Evolutionary conservation across 1,284 basidiomycete species (phyloP).

Genomic region (Apiotrichum veenhuisii): DNA sequence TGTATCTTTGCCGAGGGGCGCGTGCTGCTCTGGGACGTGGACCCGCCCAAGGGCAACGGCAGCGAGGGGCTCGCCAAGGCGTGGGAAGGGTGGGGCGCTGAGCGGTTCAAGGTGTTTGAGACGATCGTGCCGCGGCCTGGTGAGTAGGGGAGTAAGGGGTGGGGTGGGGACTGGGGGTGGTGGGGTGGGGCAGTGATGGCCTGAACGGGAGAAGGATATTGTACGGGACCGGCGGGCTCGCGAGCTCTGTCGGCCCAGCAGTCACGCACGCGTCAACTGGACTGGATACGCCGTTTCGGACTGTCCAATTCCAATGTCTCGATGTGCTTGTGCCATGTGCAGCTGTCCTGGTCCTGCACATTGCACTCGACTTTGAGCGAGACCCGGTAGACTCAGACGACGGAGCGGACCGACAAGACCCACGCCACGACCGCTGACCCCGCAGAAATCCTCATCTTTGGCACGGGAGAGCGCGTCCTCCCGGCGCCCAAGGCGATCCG

Average conservation of each 20-base stretch:
- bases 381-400: no score
- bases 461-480: constrained; percentile 71
- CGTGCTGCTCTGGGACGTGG: constrained; percentile 87
- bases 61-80: constrained; percentile 29
- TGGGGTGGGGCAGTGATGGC: neutral
- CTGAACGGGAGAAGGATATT: no score
- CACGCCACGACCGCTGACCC: neutral
- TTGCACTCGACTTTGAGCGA: no score
- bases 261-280: no score
- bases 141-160: constrained; percentile 47
- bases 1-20: constrained; percentile 80
- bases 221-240: no score
- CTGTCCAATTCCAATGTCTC: no score
- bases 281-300: no score
- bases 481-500: constrained; percentile 68
- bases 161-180: neutral
- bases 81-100: constrained; percentile 61
- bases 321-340: no score
- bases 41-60: constrained; percentile 55
- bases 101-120: constrained; percentile 76
- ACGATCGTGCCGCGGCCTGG: constrained; percentile 79
- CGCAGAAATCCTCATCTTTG: constrained; percentile 81
- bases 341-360: no score
- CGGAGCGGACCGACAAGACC: no score
- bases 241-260: no score